Base-by-base conservation (phyloP, 2,329 filamentous ascomycete genomes). In the Penicillium sp. region DNA sequence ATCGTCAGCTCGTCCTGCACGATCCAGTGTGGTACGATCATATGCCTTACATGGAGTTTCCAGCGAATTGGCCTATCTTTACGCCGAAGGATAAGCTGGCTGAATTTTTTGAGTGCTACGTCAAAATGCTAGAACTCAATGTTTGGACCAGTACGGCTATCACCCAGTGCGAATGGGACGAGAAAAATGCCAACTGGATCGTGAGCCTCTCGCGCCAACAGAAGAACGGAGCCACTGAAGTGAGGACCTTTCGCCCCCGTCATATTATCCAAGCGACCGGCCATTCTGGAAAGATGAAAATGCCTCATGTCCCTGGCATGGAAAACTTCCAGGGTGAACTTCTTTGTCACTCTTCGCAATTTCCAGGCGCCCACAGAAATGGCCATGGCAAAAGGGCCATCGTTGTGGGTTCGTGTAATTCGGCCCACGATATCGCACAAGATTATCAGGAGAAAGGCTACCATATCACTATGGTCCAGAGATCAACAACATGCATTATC, bases 51-150 rank as follows among this genome's bases (percentile, higher is more conserved):
- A 64, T 90, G 5, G 74, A 75, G 0, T 90, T 89, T 66, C 87
- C 87, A 0, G 68, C 79, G 0, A 79, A 80, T 50, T 90, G 87
- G 87, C 87, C 87, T 5, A 75, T 87, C n/a, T 90, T 88, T 69
- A 88, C 86, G 0, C 86, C 87, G 4, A 89, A 89, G 67, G 87
- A 89, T 70, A 89, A 90, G 66, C 75, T 89, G 0, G 87, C 79
- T 2, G 84, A 88, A 44, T 90, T 84, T 73, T 85, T 90, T 58
- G 86, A 89, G 62, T 75, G 81, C 0, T 90, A 90, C 61, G 87
- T 81, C 1, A 80, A 76, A 5, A 71, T 84, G 0, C 76, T 41
- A 5, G 39, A 41, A 23, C 39, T 41, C 21, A 41, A 41, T 41
- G 39, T 41, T 23, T 41, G 39, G 39, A 41, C 13, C 21, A 16